A percentile compares a stretch with the other conserved stretches of the same genome.
Conservation (phyloP, 306 rosid genomes). For the Ochetophila trinervis region DNA sequence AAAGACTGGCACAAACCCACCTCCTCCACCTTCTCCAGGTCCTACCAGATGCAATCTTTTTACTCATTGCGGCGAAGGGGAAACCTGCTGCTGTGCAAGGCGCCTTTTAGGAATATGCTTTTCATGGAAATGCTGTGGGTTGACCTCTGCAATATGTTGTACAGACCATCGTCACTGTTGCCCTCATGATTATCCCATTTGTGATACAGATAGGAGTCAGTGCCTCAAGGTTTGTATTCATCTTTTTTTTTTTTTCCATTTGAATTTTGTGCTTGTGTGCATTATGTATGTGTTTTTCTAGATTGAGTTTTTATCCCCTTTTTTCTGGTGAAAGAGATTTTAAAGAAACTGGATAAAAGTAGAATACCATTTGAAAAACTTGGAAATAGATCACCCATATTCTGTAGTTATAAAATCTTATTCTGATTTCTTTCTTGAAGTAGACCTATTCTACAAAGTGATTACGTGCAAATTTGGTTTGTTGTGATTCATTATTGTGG, state of each 20-base stretch:
- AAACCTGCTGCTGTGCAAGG: constrained; percentile 76
- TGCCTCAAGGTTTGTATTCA: constrained; percentile 70
- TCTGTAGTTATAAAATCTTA: neutral
- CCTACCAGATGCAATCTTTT: constrained; percentile 60
- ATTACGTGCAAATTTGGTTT: neutral
- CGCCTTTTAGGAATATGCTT: constrained; percentile 64
- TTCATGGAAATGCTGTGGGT: constrained; percentile 66
- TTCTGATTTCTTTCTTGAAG: neutral
- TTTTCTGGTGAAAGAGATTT: no score
- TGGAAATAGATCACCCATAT: neutral
- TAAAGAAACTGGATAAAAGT: no score
- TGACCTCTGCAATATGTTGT: constrained; percentile 69
- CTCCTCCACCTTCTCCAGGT: constrained; percentile 75
- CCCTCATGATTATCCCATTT: constrained; percentile 74
- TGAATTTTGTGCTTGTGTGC: no score
- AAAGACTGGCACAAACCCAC: constrained; percentile 61
- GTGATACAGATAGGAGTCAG: constrained; percentile 40
- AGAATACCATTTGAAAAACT: no score
- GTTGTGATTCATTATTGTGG: constrained; percentile 1
- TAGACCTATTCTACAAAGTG: neutral
- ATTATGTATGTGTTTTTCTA: no score
- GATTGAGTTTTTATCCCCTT: neutral
- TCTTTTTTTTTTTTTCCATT: neutral
- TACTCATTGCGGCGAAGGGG: constrained; percentile 58
- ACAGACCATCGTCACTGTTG: constrained; percentile 69